Percentiles rank a stretch among this genome's conserved stretches.
Conservation (phyloP, 139 green algal species). For the Ettlia oleoabundans region DNA sequence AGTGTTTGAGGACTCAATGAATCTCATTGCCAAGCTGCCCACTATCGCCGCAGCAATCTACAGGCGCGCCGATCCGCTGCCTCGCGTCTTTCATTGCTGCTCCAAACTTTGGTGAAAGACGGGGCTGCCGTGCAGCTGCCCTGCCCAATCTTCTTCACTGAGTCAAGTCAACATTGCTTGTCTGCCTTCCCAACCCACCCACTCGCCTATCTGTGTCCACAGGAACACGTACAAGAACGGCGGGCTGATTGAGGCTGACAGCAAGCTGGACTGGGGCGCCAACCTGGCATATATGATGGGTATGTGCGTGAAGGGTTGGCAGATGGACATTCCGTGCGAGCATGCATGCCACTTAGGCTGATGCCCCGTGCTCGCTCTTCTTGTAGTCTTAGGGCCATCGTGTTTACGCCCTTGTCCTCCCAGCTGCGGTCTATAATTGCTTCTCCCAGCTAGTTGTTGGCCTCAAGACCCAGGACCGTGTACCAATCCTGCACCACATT, state of each 20-base stretch:
- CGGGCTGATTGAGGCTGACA: conserved; percentile 65
- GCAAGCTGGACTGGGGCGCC: conserved; percentile 91
- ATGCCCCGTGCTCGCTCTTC: too few species aligned
- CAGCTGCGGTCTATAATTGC: too few species aligned
- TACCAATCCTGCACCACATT: neutral
- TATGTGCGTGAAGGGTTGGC: conserved; percentile 19
- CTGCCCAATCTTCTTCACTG: neutral
- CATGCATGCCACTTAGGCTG: neutral
- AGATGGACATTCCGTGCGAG: conserved; percentile 1
- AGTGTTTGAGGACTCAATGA: conserved; percentile 90
- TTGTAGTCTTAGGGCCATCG: too few species aligned
- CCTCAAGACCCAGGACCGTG: neutral
- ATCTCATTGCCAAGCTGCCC: conserved; percentile 96
- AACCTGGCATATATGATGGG: conserved; percentile 98
- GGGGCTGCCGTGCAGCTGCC: too few species aligned
- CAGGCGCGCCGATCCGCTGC: conserved; percentile 29
- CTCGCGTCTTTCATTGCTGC: too few species aligned
- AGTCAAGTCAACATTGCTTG: neutral
- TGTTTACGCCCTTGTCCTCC: too few species aligned
- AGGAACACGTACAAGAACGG: conserved; percentile 68
- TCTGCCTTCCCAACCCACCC: neutral
- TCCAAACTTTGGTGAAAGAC: too few species aligned
- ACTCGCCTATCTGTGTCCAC: too few species aligned
- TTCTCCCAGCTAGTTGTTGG: too few species aligned
- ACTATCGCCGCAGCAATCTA: conserved; percentile 92